Evolutionary conservation across 164 flowering plant species (phyloP), one percentile per base, ranked within the genome.

Genomic region (Vitis rotundifolia): DNA sequence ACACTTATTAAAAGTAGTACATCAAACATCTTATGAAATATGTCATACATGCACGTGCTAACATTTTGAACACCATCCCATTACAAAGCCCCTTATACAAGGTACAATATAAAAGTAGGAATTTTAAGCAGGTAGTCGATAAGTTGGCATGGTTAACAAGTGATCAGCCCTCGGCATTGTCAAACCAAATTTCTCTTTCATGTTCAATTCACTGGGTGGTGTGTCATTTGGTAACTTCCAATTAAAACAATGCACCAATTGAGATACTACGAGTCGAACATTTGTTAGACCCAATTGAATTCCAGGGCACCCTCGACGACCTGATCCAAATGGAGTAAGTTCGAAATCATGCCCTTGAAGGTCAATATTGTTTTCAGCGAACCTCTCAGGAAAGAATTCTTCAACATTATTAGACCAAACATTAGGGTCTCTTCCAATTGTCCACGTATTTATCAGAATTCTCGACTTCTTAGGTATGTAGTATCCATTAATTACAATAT

Each of bases 371-470:
- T 52, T 58, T 0, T 28, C 59, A 19, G 8, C 16, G 16, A 74
- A 74, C 64, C 77, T 74, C 29, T 74, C 77, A 7, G 77, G 77
- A 49, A 44, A 26, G 52, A 74, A 74, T 54, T 74, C 66, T 2
- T 61, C 63, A 15, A 59, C 62, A 12, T 62, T 44, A 1, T 52
- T 9, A 2, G 71, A 29, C 82, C 82, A 79, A 1, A 54, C 68
- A 16, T 51, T 29, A 0, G 79, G 73, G 61, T 76, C 83, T 22
- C 83, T 59, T 37, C 73, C 76, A 16, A 80, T 76, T 0, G 76
- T 60, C 80, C 81, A 79, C 22, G 63, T 65, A 55, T 79, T 79
- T 19, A 73, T 28, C 2, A 79, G 37, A 60, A 80, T 55, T 1
- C 71, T 54, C 2, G 80, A 73, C 8, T 68, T 68, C 61, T 68